These are phyloP conservation scores for Batkoa obscura DNA, from an alignment of 371 early-diverging fungal species.

Conservation along the genomic window DNA sequence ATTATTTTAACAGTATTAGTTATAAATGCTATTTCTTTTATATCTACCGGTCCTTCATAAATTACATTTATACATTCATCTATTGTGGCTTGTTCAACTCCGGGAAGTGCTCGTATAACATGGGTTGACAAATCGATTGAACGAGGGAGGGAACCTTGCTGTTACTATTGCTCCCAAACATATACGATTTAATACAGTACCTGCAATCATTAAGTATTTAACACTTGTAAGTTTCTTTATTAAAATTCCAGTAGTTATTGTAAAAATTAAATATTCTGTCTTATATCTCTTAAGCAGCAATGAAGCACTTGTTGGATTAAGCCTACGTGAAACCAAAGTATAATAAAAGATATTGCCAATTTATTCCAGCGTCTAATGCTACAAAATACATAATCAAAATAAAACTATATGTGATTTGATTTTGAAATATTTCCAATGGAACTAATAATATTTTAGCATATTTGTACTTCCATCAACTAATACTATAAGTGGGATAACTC, in stretches of 20 bases:
- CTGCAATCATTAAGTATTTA: conserved; percentile 6
- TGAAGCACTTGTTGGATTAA: neutral
- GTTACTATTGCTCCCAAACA: conserved; percentile 25
- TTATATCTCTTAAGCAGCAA: neutral
- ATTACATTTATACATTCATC: conserved; percentile 10
- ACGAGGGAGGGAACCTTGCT: conserved; percentile 14
- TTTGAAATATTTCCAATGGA: neutral
- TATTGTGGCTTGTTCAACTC: conserved; percentile 21
- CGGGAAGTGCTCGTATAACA: conserved; percentile 19
- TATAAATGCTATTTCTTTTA: neutral
- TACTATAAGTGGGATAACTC: neutral
- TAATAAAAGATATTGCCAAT: neutral
- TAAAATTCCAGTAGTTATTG: neutral
- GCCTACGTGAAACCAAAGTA: neutral
- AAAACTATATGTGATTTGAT: neutral
- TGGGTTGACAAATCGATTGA: conserved; percentile 19
- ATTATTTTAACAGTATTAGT: neutral
- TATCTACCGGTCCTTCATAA: neutral
- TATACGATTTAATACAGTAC: conserved; percentile 14
- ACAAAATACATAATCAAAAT: neutral
- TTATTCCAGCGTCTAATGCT: neutral
- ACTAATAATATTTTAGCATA: neutral
- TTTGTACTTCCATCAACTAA: neutral
- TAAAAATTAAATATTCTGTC: neutral
- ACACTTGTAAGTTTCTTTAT: neutral